Conservation (phyloP, 140 eudicot genomes). For the Bidens hawaiensis region DNA sequence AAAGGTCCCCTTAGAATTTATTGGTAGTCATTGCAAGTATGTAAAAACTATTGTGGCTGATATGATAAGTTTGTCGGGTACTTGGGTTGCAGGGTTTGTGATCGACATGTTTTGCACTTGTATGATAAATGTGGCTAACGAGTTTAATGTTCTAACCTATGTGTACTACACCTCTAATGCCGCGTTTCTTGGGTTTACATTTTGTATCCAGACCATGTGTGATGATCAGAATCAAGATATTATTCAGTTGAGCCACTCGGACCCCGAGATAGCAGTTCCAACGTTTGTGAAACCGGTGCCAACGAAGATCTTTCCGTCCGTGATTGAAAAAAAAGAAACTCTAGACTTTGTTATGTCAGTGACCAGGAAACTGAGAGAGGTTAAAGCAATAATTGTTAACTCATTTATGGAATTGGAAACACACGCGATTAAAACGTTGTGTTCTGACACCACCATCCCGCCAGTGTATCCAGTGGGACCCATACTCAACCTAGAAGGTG, state of each 20-base stretch:
- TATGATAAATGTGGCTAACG: constrained; percentile 41
- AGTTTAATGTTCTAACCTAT: constrained; percentile 29
- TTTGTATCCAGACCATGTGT: constrained; percentile 10
- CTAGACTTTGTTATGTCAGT: not conserved
- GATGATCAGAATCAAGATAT: constrained; percentile 23
- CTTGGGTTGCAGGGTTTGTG: constrained; percentile 28
- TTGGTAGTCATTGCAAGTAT: constrained; percentile 18
- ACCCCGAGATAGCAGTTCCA: constrained; percentile 19
- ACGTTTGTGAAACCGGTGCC: constrained; percentile 27
- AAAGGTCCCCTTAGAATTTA: too few relatives aligned
- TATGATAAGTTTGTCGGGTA: constrained; percentile 9
- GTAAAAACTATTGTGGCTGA: constrained; percentile 23
- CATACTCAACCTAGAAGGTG: constrained; percentile 12
- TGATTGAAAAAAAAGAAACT: not conserved
- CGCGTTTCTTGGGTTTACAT: constrained; percentile 22
- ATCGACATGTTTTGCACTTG: constrained; percentile 30
- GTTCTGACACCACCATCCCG: constrained; percentile 17
- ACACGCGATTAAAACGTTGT: constrained; percentile 13
- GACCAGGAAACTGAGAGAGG: constrained; percentile 13
- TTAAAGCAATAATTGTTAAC: not conserved
- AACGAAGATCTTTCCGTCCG: constrained; percentile 8
- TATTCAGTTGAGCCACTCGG: constrained; percentile 17
- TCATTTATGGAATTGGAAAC: constrained; percentile 27
- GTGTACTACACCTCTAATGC: constrained; percentile 35
- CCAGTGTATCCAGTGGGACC: constrained; percentile 34